Percentiles rank a stretch among this genome's conserved stretches.
These are phyloP conservation scores for Baeospora myosura DNA, from an alignment of 1,284 basidiomycete genomes.

Conservation along the genomic window DNA sequence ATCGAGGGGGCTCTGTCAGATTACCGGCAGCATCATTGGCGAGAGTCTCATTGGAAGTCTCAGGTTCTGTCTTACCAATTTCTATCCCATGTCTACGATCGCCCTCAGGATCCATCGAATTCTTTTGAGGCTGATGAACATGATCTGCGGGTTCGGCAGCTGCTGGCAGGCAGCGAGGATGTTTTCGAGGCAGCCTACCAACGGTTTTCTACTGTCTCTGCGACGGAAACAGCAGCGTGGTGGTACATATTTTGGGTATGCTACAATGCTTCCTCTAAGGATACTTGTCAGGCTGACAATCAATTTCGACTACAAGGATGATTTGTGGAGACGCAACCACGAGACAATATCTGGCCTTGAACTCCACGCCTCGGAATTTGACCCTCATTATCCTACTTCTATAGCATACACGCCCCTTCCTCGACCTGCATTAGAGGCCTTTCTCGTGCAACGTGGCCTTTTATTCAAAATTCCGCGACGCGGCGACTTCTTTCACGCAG, in stretches of 20 bases:
- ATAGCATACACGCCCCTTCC: constrained; percentile 73
- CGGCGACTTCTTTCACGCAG: constrained; percentile 56
- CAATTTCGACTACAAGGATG: constrained; percentile 47
- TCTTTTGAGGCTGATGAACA: constrained; percentile 43
- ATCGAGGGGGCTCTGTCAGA: constrained; percentile 43
- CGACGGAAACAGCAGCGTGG: constrained; percentile 55
- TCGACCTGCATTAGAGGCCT: constrained; percentile 58
- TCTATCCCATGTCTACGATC: constrained; percentile 56
- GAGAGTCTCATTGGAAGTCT: constrained; percentile 49
- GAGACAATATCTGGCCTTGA: constrained; percentile 43
- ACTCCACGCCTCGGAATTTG: constrained; percentile 53
- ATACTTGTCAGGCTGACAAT: too few relatives aligned
- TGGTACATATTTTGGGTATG: constrained; percentile 81
- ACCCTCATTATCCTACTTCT: constrained; percentile 66
- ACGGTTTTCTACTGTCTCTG: constrained; percentile 47
- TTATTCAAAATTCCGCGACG: constrained; percentile 39
- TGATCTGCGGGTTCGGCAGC: constrained; percentile 47
- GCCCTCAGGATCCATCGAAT: constrained; percentile 38
- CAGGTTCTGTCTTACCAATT: constrained; percentile 61
- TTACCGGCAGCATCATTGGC: constrained; percentile 48
- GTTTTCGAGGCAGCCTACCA: constrained; percentile 52
- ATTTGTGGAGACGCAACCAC: constrained; percentile 64
- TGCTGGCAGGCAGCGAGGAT: constrained; percentile 43
- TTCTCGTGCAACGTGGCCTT: constrained; percentile 58
- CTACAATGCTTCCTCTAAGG: constrained; percentile 7